phyloP scores from a whole-genome alignment of 2,329 filamentous ascomycete genomes.

The Fusarium cyanostomum region DNA sequence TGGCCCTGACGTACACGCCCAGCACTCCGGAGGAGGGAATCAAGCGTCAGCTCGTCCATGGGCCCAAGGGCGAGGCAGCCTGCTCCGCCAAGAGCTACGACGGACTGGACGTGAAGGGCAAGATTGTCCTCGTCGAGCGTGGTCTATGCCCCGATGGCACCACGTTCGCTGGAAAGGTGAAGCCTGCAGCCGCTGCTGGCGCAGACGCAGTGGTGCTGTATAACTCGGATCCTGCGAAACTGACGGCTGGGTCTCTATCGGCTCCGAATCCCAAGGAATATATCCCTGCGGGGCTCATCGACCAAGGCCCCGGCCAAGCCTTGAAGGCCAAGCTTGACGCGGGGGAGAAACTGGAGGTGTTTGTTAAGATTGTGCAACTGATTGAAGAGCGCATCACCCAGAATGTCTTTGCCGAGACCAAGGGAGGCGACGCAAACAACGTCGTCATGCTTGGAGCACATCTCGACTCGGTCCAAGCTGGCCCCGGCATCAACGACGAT shows the following conservation, averaged over 20 bases:
- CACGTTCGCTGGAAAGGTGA: constrained; percentile 46
- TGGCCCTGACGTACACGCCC: constrained; percentile 46
- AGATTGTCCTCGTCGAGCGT: constrained; percentile 47
- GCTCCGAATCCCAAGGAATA: constrained; percentile 42
- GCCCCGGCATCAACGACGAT: constrained; percentile 58
- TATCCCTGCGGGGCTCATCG: constrained; percentile 43
- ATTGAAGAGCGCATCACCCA: constrained; percentile 53
- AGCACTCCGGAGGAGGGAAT: constrained; percentile 45
- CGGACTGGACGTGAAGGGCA: constrained; percentile 40
- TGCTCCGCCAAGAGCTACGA: constrained; percentile 43
- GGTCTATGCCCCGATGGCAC: constrained; percentile 44
- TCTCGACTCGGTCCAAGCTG: constrained; percentile 55
- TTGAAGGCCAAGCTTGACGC: constrained; percentile 45
- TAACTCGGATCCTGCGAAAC: constrained; percentile 43
- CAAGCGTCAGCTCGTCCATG: constrained; percentile 40
- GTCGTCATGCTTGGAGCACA: constrained; percentile 56
- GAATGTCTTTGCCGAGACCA: constrained; percentile 58
- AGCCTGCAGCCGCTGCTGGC: constrained; percentile 43
- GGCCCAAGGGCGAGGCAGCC: constrained; percentile 39
- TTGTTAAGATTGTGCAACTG: constrained; percentile 48
- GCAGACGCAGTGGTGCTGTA: constrained; percentile 46
- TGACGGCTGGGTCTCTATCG: constrained; percentile 45
- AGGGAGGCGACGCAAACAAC: constrained; percentile 54
- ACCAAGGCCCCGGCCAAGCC: constrained; percentile 42
- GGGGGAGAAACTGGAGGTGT: constrained; percentile 47